Evolutionary conservation across 2,329 filamentous ascomycete genomes (phyloP).

Genomic region (Alternaria panax): DNA sequence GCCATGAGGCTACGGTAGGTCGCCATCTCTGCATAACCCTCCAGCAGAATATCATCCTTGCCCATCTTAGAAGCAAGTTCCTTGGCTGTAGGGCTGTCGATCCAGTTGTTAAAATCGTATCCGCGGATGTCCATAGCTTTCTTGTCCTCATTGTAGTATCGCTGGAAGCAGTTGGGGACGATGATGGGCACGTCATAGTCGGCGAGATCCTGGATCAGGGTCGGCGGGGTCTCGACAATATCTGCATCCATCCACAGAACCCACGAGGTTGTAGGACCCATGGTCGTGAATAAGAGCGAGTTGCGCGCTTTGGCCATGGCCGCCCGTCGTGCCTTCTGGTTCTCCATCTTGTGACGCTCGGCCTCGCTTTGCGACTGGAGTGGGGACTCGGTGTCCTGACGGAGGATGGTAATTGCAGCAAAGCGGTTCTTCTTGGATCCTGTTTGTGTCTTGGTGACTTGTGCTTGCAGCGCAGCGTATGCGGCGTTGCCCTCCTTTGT

Average conservation of each 20-base stretch:
- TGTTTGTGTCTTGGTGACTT: constrained; percentile 85
- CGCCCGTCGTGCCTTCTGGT: constrained; percentile 84
- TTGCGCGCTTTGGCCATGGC: constrained; percentile 95
- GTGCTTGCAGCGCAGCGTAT: constrained; percentile 80
- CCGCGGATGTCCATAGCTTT: constrained; percentile 77
- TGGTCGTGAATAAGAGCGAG: constrained; percentile 90
- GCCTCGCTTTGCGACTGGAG: constrained; percentile 81
- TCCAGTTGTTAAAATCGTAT: constrained; percentile 98
- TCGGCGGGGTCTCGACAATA: constrained; percentile 84
- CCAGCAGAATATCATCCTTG: constrained; percentile 88
- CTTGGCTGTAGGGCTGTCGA: constrained; percentile 82
- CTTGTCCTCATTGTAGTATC: constrained; percentile 73
- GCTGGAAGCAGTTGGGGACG: constrained; percentile 94
- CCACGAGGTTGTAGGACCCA: constrained; percentile 92
- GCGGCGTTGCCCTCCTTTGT: constrained; percentile 90
- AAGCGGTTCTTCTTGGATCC: constrained; percentile 84
- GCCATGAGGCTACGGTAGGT: constrained; percentile 94
- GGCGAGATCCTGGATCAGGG: constrained; percentile 90
- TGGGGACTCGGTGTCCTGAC: constrained; percentile 91
- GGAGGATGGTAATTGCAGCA: constrained; percentile 89
- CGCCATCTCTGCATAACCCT: constrained; percentile 91
- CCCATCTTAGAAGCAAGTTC: constrained; percentile 81
- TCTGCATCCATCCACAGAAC: constrained; percentile 96
- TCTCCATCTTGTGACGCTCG: constrained; percentile 88
- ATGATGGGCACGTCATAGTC: constrained; percentile 88